phyloP scores from a whole-genome alignment of 208 protist species.

The Naegleria gruberi region DNA sequence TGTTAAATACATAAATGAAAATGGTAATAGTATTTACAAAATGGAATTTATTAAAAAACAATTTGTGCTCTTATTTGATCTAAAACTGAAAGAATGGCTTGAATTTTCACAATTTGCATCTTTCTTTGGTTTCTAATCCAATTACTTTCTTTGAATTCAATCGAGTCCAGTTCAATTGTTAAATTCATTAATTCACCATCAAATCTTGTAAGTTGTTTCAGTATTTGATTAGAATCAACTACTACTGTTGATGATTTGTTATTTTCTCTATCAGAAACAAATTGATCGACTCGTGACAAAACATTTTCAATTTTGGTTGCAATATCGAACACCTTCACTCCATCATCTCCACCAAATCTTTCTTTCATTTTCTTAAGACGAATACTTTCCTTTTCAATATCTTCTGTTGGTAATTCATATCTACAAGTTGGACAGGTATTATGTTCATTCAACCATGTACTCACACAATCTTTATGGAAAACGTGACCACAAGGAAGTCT shows the following conservation, averaged over 20 bases:
- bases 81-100: neutral
- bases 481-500: constrained; percentile 40
- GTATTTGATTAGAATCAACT: neutral
- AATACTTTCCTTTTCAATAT: neutral
- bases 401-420: constrained; percentile 38
- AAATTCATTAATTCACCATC: neutral
- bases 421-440: constrained; percentile 46
- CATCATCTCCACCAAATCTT: neutral
- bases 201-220: neutral
- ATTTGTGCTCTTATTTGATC: neutral
- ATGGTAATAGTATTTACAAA: no score
- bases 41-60: neutral
- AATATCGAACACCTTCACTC: neutral
- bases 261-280: neutral
- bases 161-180: neutral
- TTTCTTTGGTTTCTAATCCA: neutral
- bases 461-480: constrained; percentile 38
- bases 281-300: neutral
- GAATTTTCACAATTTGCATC: neutral
- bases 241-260: neutral
- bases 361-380: neutral
- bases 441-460: constrained; percentile 37
- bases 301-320: neutral
- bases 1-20: no score
- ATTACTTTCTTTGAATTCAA: neutral